Conservation (phyloP, 306 rosid species). For the Fagus crenata region DNA sequence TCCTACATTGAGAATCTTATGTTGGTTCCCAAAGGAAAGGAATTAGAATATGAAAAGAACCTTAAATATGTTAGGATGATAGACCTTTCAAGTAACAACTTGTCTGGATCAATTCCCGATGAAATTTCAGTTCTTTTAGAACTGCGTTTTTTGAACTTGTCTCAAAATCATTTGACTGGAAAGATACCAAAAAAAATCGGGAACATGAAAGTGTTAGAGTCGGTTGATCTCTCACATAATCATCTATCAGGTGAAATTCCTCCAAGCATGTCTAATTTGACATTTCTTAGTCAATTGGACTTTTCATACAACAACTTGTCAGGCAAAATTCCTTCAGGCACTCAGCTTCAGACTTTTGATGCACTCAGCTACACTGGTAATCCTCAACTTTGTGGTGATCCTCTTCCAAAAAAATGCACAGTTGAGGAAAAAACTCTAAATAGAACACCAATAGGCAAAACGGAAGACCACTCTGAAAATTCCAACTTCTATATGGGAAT, state of each 20-base stretch:
- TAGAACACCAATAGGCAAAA: too few species aligned
- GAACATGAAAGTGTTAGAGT: neutral
- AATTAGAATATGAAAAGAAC: too few species aligned
- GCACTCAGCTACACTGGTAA: neutral
- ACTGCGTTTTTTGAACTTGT: neutral
- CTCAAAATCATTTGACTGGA: neutral
- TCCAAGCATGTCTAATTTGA: neutral
- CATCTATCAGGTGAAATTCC: neutral
- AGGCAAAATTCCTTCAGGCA: neutral
- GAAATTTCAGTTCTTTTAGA: neutral
- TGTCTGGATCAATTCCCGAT: neutral
- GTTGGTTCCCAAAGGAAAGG: neutral
- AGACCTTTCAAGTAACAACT: neutral
- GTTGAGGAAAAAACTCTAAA: too few species aligned
- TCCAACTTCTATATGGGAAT: conserved; percentile 12
- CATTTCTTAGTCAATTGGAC: neutral
- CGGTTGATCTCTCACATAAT: neutral
- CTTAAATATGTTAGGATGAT: neutral
- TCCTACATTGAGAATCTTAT: conserved; percentile 15
- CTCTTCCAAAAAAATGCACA: too few species aligned
- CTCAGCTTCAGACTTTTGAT: neutral
- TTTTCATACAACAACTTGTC: too few species aligned
- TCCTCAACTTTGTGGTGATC: neutral
- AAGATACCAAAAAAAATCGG: neutral
- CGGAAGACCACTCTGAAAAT: too few species aligned